A percentile compares a stretch with the other conserved stretches of the same genome.
Evolutionary conservation across 441 rosid species (phyloP).

Genomic region (Adansonia rubrostipa): DNA sequence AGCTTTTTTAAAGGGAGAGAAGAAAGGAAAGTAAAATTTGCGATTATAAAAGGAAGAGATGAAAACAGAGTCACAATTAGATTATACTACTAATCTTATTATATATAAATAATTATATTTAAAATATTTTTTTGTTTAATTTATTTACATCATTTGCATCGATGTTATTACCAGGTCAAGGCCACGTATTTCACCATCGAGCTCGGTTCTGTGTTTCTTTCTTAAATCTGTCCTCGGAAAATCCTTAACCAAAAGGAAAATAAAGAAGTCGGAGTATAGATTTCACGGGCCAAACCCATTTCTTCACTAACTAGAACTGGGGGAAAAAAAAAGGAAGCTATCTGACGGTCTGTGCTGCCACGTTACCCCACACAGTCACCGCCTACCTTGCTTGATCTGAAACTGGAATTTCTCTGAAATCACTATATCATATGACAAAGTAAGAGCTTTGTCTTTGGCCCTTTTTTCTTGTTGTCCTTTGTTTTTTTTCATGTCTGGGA

Average conservation of each 20-base stretch:
- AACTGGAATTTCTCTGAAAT: slow-evolving; percentile 21
- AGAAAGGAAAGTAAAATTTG: not conserved
- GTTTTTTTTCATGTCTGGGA: not conserved
- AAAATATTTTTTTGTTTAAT: too few species aligned
- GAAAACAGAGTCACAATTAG: too few species aligned
- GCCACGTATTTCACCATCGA: slow-evolving; percentile 40
- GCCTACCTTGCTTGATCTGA: slow-evolving; percentile 24
- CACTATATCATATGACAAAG: slow-evolving; percentile 36
- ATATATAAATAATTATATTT: too few species aligned
- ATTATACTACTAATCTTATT: too few species aligned
- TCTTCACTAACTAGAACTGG: slow-evolving; percentile 40
- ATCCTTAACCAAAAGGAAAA: slow-evolving; percentile 18
- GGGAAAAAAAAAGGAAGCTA: too few species aligned
- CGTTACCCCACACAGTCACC: slow-evolving; percentile 33
- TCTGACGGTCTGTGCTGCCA: slow-evolving; percentile 45
- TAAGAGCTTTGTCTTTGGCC: slow-evolving; percentile 24
- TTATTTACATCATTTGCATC: too few species aligned
- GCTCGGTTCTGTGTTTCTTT: slow-evolving; percentile 34
- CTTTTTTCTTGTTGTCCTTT: not conserved
- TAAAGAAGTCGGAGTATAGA: slow-evolving; percentile 39
- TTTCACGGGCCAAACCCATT: slow-evolving; percentile 65
- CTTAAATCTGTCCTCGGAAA: not conserved
- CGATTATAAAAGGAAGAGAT: not conserved
- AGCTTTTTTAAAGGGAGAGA: not conserved
- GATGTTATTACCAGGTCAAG: not conserved